Percentiles rank a stretch among this genome's conserved stretches.
These are phyloP conservation scores for Corylus americana DNA, from an alignment of 306 rosid genomes.

Conservation along the genomic window DNA sequence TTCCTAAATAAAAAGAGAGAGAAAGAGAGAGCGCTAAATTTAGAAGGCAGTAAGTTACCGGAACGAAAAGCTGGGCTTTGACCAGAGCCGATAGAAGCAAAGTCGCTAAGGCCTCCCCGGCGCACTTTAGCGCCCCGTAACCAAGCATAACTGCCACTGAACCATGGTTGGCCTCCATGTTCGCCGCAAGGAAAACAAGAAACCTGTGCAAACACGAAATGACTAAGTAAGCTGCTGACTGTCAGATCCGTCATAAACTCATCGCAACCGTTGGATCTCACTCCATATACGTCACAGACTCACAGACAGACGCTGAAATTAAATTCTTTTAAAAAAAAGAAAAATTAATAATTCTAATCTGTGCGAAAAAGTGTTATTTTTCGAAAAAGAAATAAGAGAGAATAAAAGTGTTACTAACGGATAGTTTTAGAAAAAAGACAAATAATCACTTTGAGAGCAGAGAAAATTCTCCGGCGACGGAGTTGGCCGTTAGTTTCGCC, in stretches of 20 bases:
- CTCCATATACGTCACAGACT: background rate
- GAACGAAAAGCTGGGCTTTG: constrained; percentile 53
- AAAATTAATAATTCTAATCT: background rate
- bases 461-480: constrained; percentile 14
- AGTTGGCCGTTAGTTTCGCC: background rate
- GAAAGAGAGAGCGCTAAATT: background rate
- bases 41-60: constrained; percentile 42
- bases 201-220: constrained; percentile 19
- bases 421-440: constrained; percentile 20
- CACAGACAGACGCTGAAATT: background rate
- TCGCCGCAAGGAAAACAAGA: constrained; percentile 36
- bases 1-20: background rate
- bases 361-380: background rate
- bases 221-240: constrained; percentile 31
- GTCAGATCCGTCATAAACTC: constrained; percentile 45
- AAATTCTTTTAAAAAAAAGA: background rate
- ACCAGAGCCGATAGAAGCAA: constrained; percentile 64
- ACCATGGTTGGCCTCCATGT: constrained; percentile 59
- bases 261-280: constrained; percentile 40
- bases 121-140: constrained; percentile 60
- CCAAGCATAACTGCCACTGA: constrained; percentile 45
- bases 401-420: background rate
- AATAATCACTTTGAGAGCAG: background rate
- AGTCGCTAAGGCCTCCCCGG: constrained; percentile 52
- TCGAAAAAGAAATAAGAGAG: background rate